Evolutionary conservation across 352 stramenopile species (phyloP), one percentile per base, ranked within the genome.

Genomic region (Salisapilia sapeloensis): DNA sequence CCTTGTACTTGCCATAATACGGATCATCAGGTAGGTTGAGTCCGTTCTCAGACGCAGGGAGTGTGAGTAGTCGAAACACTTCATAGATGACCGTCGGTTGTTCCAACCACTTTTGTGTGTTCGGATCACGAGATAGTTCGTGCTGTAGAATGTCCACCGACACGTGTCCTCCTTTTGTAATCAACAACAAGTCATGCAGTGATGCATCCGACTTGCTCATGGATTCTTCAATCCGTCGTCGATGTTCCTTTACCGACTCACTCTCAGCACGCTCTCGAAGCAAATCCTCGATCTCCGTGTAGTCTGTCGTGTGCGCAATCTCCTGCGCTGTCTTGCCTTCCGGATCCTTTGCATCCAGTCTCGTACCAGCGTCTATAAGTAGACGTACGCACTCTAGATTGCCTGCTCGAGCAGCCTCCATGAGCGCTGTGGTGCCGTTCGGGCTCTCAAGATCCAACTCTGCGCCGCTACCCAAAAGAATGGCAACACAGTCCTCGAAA

Each of bases 361-460:
- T 83, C 9, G 74, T 60, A 22, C 74, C 74, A 19, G 64, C 62
- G 13, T 82, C 42, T 4, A 72, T 65, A 24, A 90, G 49, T 2
- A 81, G 22, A 23, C 66, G 77, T 4, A 90, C 71, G 42, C 67
- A 83, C 0, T 61, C 63, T 4, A 86, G 51, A 31, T 86, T 83
- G 20, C 70, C 74, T 8, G 70, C 74, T 19, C 74, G 70, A 16
- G 74, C 74, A 31, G 74, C 74, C 64, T 90, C 74, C 74, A 90
- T 90, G 21, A 90, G 38, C 11, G 74, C 74, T n/a, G 74, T 90
- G 13, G 74, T 90, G 14, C 65, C 82, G 40, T 86, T 90, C 7
- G 74, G 67, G 70, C 74, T 90, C 42, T 62, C 63, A 24, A 66
- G 70, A 42, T 90, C 74, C 2, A 90, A 55, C 6, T 64, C 53